Percentiles rank a stretch among this genome's conserved stretches.
phyloP scores from a whole-genome alignment of 345 rosid genomes.

The Cochlearia excelsa region DNA sequence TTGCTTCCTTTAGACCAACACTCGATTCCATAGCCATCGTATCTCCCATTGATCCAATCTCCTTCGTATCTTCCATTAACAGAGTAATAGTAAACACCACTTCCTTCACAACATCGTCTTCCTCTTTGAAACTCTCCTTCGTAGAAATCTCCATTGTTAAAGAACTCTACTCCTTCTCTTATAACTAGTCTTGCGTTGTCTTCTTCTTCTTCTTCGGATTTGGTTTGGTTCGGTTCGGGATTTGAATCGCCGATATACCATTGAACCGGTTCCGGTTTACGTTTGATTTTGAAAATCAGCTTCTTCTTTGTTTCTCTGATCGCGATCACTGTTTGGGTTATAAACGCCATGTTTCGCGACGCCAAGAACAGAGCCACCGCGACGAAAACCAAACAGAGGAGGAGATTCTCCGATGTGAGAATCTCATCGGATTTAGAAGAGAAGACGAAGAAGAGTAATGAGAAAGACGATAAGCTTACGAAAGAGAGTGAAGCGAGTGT shows the following conservation, averaged over 20 bases:
- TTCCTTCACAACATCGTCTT: slow-evolving; percentile 58
- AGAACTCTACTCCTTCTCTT: slow-evolving; percentile 76
- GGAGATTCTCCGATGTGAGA: slow-evolving; percentile 72
- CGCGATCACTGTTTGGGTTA: slow-evolving; percentile 45
- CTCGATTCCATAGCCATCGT: slow-evolving; percentile 90
- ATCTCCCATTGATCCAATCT: slow-evolving; percentile 87
- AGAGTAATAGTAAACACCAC: slow-evolving; percentile 78
- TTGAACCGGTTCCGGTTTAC: slow-evolving; percentile 53
- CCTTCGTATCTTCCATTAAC: slow-evolving; percentile 90
- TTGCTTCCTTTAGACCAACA: slow-evolving; percentile 93
- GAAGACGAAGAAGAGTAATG: slow-evolving; percentile 44
- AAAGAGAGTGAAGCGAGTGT: slow-evolving; percentile 57
- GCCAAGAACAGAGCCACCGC: slow-evolving; percentile 82
- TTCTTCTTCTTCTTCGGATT: slow-evolving; percentile 23
- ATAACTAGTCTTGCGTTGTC: slow-evolving; percentile 34
- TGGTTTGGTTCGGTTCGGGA: slow-evolving; percentile 10
- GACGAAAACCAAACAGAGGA: slow-evolving; percentile 65
- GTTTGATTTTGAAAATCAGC: slow-evolving; percentile 38
- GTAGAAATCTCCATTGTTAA: slow-evolving; percentile 84
- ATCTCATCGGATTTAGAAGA: slow-evolving; percentile 52
- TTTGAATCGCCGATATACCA: slow-evolving; percentile 80
- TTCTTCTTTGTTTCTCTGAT: slow-evolving; percentile 44
- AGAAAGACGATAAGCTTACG: slow-evolving; percentile 45
- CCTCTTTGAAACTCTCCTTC: slow-evolving; percentile 92
- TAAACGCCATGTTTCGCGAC: slow-evolving; percentile 58